A percentile compares a stretch with the other conserved stretches of the same genome.
These are phyloP conservation scores for Solanum etuberosum DNA, from an alignment of 257 asterid species.

Conservation along the genomic window DNA sequence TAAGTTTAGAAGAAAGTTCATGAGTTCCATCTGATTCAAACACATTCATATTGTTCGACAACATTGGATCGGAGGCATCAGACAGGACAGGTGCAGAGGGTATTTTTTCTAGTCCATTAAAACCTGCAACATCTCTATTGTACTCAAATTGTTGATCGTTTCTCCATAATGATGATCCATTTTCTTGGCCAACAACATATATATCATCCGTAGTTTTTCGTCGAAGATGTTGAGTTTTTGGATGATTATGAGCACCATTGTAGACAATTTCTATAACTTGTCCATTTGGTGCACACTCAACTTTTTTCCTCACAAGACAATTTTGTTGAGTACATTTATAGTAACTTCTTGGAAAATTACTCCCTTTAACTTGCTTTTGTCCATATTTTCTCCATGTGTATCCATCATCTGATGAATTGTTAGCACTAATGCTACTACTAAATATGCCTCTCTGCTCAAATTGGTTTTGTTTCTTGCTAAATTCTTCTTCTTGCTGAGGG, in stretches of 20 bases:
- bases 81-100: constrained; percentile 13
- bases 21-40: constrained; percentile 17
- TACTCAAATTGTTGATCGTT: neutral
- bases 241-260: constrained; percentile 35
- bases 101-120: constrained; percentile 8
- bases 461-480: neutral
- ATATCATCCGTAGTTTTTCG: neutral
- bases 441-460: neutral
- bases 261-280: constrained; percentile 65
- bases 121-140: neutral
- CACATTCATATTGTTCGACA: neutral
- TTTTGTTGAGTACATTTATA: constrained; percentile 31
- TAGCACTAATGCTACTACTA: neutral
- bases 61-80: constrained; percentile 19
- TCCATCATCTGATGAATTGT: constrained; percentile 35
- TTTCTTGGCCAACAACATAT: constrained; percentile 6
- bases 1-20: constrained; percentile 18
- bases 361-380: constrained; percentile 63
- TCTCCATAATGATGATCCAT: constrained; percentile 11
- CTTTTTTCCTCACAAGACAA: constrained; percentile 38
- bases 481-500: neutral
- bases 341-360: constrained; percentile 59
- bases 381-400: constrained; percentile 69
- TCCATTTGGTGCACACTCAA: constrained; percentile 53
- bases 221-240: constrained; percentile 6